Evolutionary conservation across 305 asterid genomes (phyloP).

Genomic region (Solanum aculeatissimum): DNA sequence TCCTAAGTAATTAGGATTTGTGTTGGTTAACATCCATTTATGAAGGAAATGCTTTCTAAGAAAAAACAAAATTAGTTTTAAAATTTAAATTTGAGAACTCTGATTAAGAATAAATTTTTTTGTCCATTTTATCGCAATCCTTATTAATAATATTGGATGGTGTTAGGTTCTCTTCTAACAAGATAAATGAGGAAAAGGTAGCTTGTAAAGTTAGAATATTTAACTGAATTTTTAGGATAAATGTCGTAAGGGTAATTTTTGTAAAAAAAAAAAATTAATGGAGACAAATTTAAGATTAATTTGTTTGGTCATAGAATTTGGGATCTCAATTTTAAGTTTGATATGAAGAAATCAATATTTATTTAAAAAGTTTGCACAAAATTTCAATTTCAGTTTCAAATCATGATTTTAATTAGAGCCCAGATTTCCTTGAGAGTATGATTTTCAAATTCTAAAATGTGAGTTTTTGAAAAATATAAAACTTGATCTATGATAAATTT

Average conservation of each 20-base stretch:
- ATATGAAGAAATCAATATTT: not conserved
- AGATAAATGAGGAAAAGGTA: not conserved
- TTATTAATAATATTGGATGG: not conserved
- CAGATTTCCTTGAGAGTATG: not conserved
- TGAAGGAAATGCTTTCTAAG: rapidly evolving
- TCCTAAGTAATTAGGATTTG: not conserved
- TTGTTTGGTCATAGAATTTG: not conserved
- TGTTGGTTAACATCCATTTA: too few relatives aligned
- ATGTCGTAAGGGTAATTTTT: not conserved
- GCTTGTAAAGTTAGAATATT: not conserved
- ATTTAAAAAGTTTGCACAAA: not conserved
- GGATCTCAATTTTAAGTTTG: not conserved
- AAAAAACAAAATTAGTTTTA: too few relatives aligned
- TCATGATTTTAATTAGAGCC: too few relatives aligned
- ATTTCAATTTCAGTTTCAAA: not conserved
- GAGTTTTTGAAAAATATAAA: not conserved
- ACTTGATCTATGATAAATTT: not conserved
- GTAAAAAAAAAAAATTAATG: too few relatives aligned
- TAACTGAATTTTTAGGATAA: not conserved
- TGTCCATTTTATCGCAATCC: not conserved
- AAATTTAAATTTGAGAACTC: too few relatives aligned
- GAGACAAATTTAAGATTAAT: not conserved
- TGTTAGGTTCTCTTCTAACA: not conserved
- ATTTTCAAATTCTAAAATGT: not conserved
- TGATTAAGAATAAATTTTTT: too few relatives aligned